Percentiles rank a stretch among this genome's conserved stretches.
phyloP scores from a whole-genome alignment of 179 eudicot genomes.

The Spergularia azorica region DNA sequence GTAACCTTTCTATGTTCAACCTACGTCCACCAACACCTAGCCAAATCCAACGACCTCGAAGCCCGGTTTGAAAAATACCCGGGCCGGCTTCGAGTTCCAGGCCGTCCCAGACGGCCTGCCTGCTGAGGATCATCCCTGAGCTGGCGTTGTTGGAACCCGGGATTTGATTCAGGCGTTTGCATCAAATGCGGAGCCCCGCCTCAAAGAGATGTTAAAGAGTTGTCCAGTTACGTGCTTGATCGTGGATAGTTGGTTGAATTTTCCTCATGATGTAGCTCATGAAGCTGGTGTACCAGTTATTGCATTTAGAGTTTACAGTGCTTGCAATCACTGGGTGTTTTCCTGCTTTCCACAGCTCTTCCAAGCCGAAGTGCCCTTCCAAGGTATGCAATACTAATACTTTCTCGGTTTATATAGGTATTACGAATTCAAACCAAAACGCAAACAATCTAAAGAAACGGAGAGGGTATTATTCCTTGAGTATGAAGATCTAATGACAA shows the following conservation, averaged over 20 bases:
- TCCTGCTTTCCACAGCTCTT: conserved; percentile 21
- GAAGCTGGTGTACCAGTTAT: conserved; percentile 34
- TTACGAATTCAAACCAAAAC: no score
- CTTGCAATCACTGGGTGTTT: conserved; percentile 26
- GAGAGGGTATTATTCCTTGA: no score
- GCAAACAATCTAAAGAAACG: no score
- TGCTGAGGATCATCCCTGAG: conserved; percentile 19
- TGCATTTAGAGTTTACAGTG: conserved; percentile 27
- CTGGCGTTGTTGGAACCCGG: neutral
- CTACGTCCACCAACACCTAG: neutral
- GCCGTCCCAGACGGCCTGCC: conserved; percentile 18
- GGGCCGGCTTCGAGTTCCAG: conserved; percentile 17
- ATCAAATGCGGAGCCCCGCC: conserved; percentile 9
- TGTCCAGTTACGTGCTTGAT: conserved; percentile 29
- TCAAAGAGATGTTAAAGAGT: conserved; percentile 39
- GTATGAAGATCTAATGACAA: no score
- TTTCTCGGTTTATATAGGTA: no score
- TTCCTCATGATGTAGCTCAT: conserved; percentile 28
- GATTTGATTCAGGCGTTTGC: conserved; percentile 6
- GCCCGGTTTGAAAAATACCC: conserved; percentile 7
- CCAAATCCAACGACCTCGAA: neutral
- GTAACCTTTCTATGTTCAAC: neutral
- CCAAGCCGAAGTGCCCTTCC: conserved; percentile 31
- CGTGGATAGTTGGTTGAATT: conserved; percentile 26
- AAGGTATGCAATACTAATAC: conserved; percentile 10